Base-by-base conservation (phyloP, 371 early-diverging fungal genomes). In the Mucor ambiguus region DNA sequence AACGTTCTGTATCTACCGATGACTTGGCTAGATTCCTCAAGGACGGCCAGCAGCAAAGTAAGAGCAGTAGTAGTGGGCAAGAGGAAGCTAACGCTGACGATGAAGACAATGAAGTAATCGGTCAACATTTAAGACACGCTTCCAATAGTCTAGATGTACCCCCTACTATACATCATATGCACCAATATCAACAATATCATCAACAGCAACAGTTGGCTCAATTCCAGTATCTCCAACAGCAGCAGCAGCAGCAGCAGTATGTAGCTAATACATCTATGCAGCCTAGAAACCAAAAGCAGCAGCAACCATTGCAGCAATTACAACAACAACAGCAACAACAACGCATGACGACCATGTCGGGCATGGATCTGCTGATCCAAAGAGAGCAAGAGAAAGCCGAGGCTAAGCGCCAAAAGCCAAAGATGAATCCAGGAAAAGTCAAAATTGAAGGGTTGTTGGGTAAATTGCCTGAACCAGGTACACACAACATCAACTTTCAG, bases 281-380 rank as follows among this genome's bases (percentile, higher is more conserved):
- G 32, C 18, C 11, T 54, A 54, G 54, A 54, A 54, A 54, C 14
- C 60, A 61, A 33, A 35, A 60, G 16, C 46, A 56, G 24, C 57
- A 48, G 38, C 57, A 38, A 1, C 64, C 18, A 55, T 72, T 72
- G 44, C 71, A 71, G 18, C 69, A 72, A 41, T 61, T n/a, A 7
- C 56, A 57, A 33, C 32, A 33, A 7, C 33, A 33, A 35, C 12
- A 57, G 18, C 52, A 55, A 32, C 43, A 72, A 35, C 61, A 69
- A 12, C 72, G 77, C 49, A 63, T 63, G 64, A 44, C 64, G n/a
- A 57, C 37, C 11, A 76, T 81, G 75, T 79, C 79, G 10, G 83
- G 80, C 55, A 82, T 82, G 78, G 83, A 82, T 48, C 63, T 82
- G 28, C 46, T 82, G 22, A 71, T 72, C 24, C 80, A 82, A 64